Conservation (phyloP, 1,139 yeast genomes). For the Geotrichum siamense region DNA sequence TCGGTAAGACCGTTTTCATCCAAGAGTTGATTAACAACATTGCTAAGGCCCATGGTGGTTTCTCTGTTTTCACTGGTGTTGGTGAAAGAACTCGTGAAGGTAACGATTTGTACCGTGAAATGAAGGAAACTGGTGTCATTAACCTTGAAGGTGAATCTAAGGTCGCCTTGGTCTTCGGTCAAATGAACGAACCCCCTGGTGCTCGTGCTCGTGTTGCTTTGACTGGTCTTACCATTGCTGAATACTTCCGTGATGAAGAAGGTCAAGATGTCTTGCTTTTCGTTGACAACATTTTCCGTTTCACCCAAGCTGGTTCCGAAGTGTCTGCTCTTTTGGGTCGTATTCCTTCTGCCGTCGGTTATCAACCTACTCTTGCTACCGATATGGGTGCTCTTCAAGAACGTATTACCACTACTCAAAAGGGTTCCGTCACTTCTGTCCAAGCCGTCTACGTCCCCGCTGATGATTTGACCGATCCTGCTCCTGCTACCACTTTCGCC, state of each 20-base stretch:
- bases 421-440: slow-evolving; percentile 99
- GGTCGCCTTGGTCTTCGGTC: slow-evolving; percentile 99
- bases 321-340: slow-evolving; percentile 99
- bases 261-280: slow-evolving; percentile 99
- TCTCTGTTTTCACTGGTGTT: slow-evolving; percentile 99
- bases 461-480: slow-evolving; percentile 99
- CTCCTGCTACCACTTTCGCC: slow-evolving; percentile 99
- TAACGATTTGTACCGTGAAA: slow-evolving; percentile 99
- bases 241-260: slow-evolving; percentile 99
- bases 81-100: slow-evolving; percentile 99
- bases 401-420: slow-evolving; percentile 98
- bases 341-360: slow-evolving; percentile 99
- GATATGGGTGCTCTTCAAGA: slow-evolving; percentile 99
- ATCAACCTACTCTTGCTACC: slow-evolving; percentile 99
- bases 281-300: slow-evolving; percentile 99
- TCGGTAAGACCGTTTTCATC: slow-evolving; percentile 99
- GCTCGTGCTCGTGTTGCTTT: slow-evolving; percentile 99
- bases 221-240: slow-evolving; percentile 99
- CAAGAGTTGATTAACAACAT: slow-evolving; percentile 99
- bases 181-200: slow-evolving; percentile 99
- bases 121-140: slow-evolving; percentile 99
- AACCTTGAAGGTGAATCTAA: slow-evolving; percentile 99
- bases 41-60: slow-evolving; percentile 99
- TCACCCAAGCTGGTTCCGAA: slow-evolving; percentile 99
- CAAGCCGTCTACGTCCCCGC: slow-evolving; percentile 99